Percentiles rank a stretch among this genome's conserved stretches.
These are phyloP conservation scores for Aspergillus melleus DNA, from an alignment of 2,329 filamentous ascomycete genomes.

Conservation along the genomic window DNA sequence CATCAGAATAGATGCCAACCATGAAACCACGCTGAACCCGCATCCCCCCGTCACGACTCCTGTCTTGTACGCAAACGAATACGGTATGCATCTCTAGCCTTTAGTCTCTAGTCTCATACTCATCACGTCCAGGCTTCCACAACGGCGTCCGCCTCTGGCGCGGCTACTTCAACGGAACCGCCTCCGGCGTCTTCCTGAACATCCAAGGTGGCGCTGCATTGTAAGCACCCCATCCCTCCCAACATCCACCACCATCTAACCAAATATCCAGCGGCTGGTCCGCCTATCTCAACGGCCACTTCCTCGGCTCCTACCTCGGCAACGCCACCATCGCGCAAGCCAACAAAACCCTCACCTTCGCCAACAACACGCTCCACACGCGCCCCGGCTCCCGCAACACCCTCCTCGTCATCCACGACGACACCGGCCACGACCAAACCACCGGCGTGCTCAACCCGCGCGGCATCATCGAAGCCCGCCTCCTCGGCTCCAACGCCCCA, in stretches of 20 bases:
- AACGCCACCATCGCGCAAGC: conserved; percentile 18
- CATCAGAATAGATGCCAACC: conserved; percentile 34
- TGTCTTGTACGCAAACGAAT: conserved; percentile 50
- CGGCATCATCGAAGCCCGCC: conserved; percentile 48
- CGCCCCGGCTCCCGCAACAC: conserved; percentile 53
- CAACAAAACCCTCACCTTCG: conserved; percentile 49
- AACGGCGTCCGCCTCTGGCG: conserved; percentile 48
- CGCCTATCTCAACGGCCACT: conserved; percentile 58
- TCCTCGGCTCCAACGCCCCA: conserved; percentile 39
- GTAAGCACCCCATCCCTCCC: conserved; percentile 17
- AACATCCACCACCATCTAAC: background rate
- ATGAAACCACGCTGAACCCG: conserved; percentile 43
- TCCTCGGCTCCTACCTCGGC: conserved; percentile 58
- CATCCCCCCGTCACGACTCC: conserved; percentile 45
- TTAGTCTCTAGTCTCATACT: background rate
- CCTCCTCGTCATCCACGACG: conserved; percentile 61
- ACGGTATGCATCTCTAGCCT: conserved; percentile 25
- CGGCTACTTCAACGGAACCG: conserved; percentile 42
- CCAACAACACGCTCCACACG: conserved; percentile 46
- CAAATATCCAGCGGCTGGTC: conserved; percentile 49
- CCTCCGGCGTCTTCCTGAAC: conserved; percentile 47
- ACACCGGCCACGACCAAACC: conserved; percentile 40
- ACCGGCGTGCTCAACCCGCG: conserved; percentile 31
- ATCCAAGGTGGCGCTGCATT: conserved; percentile 56
- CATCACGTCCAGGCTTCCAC: conserved; percentile 37